A percentile compares a stretch with the other conserved stretches of the same genome.
Conservation (phyloP, 2,329 filamentous ascomycete species). For the Hymenoscyphus albidus region DNA sequence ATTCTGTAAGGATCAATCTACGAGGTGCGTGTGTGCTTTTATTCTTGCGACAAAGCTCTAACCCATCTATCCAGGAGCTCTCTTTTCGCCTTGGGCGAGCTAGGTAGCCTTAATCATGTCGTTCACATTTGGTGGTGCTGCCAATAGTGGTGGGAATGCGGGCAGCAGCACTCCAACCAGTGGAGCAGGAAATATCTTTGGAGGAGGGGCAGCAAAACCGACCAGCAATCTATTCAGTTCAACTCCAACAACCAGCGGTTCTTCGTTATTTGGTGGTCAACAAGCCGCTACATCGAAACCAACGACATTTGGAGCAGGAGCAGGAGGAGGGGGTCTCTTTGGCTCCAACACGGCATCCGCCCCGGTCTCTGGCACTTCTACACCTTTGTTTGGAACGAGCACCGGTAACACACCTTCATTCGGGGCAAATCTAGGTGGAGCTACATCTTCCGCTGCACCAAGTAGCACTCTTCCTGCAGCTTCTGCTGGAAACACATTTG, state of each 20-base stretch:
- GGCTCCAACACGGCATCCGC: conserved; percentile 16
- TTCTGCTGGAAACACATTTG: conserved; percentile 12
- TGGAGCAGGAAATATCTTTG: conserved; percentile 14
- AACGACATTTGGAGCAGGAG: conserved; percentile 13
- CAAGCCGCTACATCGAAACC: conserved; percentile 23
- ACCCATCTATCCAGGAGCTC: neutral
- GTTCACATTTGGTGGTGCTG: conserved; percentile 34
- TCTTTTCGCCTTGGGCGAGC: neutral
- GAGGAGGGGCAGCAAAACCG: conserved; percentile 1
- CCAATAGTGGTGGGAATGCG: conserved; percentile 16
- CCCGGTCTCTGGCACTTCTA: conserved; percentile 22
- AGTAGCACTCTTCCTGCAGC: neutral
- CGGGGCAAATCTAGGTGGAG: conserved; percentile 16
- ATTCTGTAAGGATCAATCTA: conserved; percentile 1
- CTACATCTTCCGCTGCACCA: conserved; percentile 26
- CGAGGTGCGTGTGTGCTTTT: neutral
- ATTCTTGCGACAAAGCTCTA: conserved; percentile 1
- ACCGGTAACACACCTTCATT: conserved; percentile 28
- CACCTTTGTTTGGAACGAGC: conserved; percentile 28
- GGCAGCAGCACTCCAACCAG: conserved; percentile 11
- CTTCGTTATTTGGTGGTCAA: conserved; percentile 21
- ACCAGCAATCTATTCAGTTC: conserved; percentile 34
- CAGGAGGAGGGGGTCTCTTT: conserved; percentile 16
- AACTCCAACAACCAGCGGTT: conserved; percentile 15
- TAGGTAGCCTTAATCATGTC: conserved; percentile 11